Conservation (phyloP, 179 eudicot genomes). For the Camellia oleifera region DNA sequence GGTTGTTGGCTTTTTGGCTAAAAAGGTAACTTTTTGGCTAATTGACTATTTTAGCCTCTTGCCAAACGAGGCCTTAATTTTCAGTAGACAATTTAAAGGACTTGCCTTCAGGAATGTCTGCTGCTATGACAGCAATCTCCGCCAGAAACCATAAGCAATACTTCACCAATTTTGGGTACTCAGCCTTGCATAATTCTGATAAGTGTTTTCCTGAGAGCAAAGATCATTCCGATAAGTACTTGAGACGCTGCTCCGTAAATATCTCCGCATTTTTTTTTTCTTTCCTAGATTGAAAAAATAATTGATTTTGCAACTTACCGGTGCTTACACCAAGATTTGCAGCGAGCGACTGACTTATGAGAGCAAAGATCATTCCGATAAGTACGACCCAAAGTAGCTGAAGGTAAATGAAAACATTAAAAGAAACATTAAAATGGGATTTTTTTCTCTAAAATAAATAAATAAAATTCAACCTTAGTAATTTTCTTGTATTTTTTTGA, state of each 20-base stretch:
- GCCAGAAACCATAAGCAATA: conserved; percentile 81
- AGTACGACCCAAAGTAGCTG: conserved; percentile 91
- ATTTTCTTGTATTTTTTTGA: background rate
- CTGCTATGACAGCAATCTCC: conserved; percentile 83
- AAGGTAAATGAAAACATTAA: background rate
- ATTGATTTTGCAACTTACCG: conserved; percentile 34
- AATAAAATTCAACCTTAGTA: too few relatives aligned
- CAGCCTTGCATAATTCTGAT: conserved; percentile 77
- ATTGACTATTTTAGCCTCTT: too few relatives aligned
- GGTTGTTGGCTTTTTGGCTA: too few relatives aligned
- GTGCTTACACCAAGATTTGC: conserved; percentile 92
- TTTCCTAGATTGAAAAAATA: background rate
- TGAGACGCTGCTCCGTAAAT: background rate
- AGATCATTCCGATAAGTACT: too few relatives aligned
- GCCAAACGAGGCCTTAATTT: background rate
- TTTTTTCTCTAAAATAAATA: background rate
- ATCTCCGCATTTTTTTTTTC: background rate
- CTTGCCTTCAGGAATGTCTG: conserved; percentile 84
- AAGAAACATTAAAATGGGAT: background rate
- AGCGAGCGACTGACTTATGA: conserved; percentile 86
- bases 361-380: conserved; percentile 80
- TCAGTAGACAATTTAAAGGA: background rate
- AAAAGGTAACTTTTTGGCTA: too few relatives aligned
- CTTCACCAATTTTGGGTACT: conserved; percentile 62
- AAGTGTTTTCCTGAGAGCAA: conserved; percentile 58